Base-by-base conservation (phyloP, 176 grass and related monocot species). In the Phragmites australis region DNA sequence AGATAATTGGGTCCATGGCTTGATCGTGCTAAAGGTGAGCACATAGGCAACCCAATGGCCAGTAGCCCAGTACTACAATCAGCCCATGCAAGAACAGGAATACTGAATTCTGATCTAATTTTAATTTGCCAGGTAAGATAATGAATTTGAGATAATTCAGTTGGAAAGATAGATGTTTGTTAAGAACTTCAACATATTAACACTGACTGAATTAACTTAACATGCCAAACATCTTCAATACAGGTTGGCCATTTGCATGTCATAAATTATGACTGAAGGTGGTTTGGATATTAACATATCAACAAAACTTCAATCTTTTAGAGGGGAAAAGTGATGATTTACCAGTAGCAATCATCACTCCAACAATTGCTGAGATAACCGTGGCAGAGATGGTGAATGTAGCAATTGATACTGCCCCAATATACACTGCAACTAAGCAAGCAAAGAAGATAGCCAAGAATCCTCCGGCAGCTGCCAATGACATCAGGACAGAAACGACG, bases 371-470 rank as follows among this genome's bases (percentile, higher is more conserved):
- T 8, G 88, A 91, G 53, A 98, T 74, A 23, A 89, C 91, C 6
- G 83, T 87, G 0, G 86, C 62, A 0, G 92, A 89, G 42, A 98
- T 93, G 42, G 77, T 54, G 40, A 98, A 93, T 48, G 87, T 32
- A 40, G 96, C 92, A 89, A 93, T 40, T 19, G 86, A 86, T 65
- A 94, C 78, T 74, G 83, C 86, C 54, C 92, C 90, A 1, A 98
- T 77, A 81, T 98, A 98, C 8, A 98, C 85, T 37, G 86, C 86
- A 21, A 89, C 81, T 34, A 94, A 82, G 78, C 77, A 94, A 55
- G 90, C 78, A 81, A 98, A 98, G 86, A 94, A 98, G 60, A 94
- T 51, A 32, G 96, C 88, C 78, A 98, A 68, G 81, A 94, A 98
- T 5, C 96, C 92, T 82, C 96, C 90, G 5, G 88, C 92, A 65